Percentiles rank a stretch among this genome's conserved stretches.
phyloP scores from a whole-genome alignment of 163 green algal genomes.

The Dunaliella salina region DNA sequence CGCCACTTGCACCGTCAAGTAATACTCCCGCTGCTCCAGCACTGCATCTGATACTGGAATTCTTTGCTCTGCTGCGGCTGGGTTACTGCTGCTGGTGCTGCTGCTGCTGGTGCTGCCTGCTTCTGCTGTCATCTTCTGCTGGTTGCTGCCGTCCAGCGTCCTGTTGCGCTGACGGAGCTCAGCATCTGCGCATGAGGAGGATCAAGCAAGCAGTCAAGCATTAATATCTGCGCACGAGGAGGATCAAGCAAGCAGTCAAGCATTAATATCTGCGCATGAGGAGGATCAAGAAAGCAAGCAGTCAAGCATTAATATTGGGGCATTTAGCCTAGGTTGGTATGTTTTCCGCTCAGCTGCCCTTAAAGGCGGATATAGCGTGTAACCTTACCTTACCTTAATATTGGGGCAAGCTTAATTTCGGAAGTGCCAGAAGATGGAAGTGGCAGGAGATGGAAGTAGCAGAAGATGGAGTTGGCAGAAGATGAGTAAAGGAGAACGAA shows the following conservation, averaged over 20 bases:
- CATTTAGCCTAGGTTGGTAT: no score
- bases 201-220: no score
- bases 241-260: no score
- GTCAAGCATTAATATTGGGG: neutral
- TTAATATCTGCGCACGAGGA: neutral
- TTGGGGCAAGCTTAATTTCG: no score
- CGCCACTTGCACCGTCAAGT: constrained; percentile 57
- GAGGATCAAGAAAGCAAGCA: no score
- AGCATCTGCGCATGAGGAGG: neutral
- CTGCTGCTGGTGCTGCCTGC: neutral
- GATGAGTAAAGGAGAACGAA: no score
- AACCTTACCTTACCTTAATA: no score
- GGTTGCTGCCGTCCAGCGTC: neutral
- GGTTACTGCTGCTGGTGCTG: neutral
- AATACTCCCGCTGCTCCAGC: constrained; percentile 69
- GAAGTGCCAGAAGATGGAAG: no score
- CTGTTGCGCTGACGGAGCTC: neutral
- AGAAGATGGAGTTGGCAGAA: no score
- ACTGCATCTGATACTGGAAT: constrained; percentile 38
- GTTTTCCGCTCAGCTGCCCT: no score
- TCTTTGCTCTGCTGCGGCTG: neutral
- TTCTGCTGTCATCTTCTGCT: neutral
- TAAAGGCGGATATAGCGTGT: no score
- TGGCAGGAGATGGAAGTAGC: no score
- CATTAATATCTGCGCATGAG: neutral